These are phyloP conservation scores for Suillus paluster DNA, from an alignment of 768 basidiomycete species.

Conservation along the genomic window DNA sequence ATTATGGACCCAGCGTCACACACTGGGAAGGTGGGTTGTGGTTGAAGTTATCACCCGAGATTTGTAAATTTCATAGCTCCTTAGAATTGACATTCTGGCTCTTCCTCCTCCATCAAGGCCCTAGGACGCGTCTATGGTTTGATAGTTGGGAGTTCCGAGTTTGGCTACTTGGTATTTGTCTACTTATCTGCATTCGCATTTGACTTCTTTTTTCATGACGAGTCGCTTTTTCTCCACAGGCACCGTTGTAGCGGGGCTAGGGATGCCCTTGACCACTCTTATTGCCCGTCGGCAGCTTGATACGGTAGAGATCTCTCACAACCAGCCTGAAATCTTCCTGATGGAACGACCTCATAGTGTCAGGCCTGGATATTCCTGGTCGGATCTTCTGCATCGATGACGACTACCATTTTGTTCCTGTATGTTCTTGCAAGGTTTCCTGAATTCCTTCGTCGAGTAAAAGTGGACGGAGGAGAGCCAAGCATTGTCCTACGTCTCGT, in stretches of 20 bases:
- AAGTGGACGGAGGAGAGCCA: conserved; percentile 73
- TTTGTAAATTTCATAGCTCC: neutral
- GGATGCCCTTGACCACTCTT: conserved; percentile 73
- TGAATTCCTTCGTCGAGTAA: conserved; percentile 69
- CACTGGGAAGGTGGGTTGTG: conserved; percentile 71
- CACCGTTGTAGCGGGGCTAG: conserved; percentile 64
- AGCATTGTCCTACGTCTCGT: conserved; percentile 73
- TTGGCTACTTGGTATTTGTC: conserved; percentile 67
- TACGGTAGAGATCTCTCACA: conserved; percentile 43
- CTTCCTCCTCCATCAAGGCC: conserved; percentile 80
- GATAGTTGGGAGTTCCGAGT: conserved; percentile 75
- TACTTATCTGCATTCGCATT: neutral
- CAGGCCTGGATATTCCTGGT: conserved; percentile 78
- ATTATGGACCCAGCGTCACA: conserved; percentile 55
- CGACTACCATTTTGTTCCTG: conserved; percentile 71
- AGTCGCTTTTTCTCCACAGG: conserved; percentile 42
- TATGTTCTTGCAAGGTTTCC: conserved; percentile 77
- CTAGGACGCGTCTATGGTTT: conserved; percentile 75
- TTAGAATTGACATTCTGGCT: conserved; percentile 83
- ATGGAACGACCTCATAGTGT: conserved; percentile 46
- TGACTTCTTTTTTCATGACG: conserved; percentile 18
- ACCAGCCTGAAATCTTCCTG: conserved; percentile 11
- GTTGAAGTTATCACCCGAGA: neutral
- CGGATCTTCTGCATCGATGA: conserved; percentile 67
- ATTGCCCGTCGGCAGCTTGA: conserved; percentile 61